Percentiles rank a stretch among this genome's conserved stretches.
Evolutionary conservation across 2,329 filamentous ascomycete genomes (phyloP).

Genomic region (Boeremia lycopersici): DNA sequence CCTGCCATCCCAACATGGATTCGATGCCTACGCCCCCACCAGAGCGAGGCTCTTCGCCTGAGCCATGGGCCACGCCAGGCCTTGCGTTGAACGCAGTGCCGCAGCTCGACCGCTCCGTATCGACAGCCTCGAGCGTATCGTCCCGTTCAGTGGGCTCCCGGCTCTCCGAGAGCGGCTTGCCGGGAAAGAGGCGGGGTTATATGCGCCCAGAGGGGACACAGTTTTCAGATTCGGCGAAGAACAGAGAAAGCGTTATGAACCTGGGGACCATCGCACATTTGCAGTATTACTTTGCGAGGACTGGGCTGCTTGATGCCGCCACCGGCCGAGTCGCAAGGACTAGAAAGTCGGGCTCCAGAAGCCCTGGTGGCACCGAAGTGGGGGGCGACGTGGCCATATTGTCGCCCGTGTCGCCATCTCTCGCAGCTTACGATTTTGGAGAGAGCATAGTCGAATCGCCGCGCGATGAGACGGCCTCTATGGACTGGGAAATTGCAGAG

Average conservation of each 20-base stretch:
- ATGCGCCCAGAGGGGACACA: conserved; percentile 85
- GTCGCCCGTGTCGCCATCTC: conserved; percentile 31
- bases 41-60: conserved; percentile 61
- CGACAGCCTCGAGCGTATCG: conserved; percentile 62
- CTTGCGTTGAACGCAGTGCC: conserved; percentile 65
- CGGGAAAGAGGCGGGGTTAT: conserved; percentile 72
- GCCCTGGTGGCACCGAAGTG: conserved; percentile 39
- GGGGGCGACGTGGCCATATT: conserved; percentile 37
- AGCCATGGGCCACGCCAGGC: conserved; percentile 67
- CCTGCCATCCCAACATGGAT: conserved; percentile 34
- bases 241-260: conserved; percentile 93
- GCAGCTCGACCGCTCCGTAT: conserved; percentile 68
- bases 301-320: conserved; percentile 90
- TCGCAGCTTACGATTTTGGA: conserved; percentile 36
- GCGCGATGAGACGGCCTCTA: conserved; percentile 56
- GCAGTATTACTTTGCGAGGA: conserved; percentile 97
- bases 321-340: conserved; percentile 82
- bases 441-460: conserved; percentile 59
- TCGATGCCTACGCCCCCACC: conserved; percentile 50
- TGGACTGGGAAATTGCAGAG: conserved; percentile 65
- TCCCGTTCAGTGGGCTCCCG: conserved; percentile 67
- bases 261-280: conserved; percentile 95
- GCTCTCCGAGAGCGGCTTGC: conserved; percentile 52
- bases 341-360: conserved; percentile 53
- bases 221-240: conserved; percentile 88